Evolutionary conservation across 306 rosid species (phyloP), one percentile per base, ranked within the genome.

Genomic region (Ceratonia siliqua): DNA sequence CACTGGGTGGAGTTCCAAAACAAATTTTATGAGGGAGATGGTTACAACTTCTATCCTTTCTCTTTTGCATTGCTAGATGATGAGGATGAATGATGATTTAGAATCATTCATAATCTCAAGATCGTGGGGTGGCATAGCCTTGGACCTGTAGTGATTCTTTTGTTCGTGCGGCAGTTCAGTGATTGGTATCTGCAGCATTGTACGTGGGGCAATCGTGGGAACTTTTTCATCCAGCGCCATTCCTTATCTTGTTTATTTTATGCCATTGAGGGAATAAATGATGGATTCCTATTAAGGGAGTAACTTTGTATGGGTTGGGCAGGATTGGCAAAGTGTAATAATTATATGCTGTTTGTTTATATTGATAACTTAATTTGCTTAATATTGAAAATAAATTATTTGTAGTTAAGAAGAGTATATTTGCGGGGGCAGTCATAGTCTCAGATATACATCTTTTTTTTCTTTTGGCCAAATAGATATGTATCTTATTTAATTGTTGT

Each of bases 1-100:
- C 98, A 94, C 83, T 94, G 98, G 98, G 98, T 94, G 68, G 98
- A 94, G 90, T 94, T 83, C 81, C 98, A 94, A 76, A 94, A 94
- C 91, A 94, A 94, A 88, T 94, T 94, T 58, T 91, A 91, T 0
- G 97, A 90, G 78, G 98, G 97, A 33, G 90, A 90, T 53, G 98
- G 97, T 21, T 91, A 90, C 87, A 82, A 72, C 80, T 94, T 94
- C 88, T 24, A 39, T 43, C 98, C 98, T 2, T 94, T 79, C 80
- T 83, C 98, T 27, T 94, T 91, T 38, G 28, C 87, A 2, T 77
- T 84, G 78, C 41, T 77, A 14, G 92, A 87, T 0, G 92, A 90
- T 8, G 98, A 86, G 32, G 98, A 90, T 0, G 92, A 91, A 0
- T 92, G 79, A 88, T 74, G 52, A 77, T 41, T 30, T 46, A 52